Conservation (phyloP, 805 yeast species). For the Danielia reshetovae region DNA sequence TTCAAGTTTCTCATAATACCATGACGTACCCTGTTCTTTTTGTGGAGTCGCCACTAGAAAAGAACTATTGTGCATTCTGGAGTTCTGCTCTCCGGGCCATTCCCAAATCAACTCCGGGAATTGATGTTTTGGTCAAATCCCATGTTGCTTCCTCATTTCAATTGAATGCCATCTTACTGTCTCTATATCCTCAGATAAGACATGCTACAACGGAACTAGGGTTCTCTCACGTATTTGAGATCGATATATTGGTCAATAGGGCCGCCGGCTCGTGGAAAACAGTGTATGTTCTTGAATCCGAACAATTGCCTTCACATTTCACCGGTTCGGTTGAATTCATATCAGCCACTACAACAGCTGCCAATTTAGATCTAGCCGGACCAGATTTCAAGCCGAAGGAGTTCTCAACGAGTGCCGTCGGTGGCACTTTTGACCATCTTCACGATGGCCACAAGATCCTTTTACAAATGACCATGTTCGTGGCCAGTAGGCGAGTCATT, state of each 20-base stretch:
- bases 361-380: not conserved
- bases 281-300: not conserved
- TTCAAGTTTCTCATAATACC: no score
- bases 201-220: slow-evolving; percentile 14
- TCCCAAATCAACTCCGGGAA: not conserved
- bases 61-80: slow-evolving; percentile 11
- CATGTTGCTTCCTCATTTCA: slow-evolving; percentile 18
- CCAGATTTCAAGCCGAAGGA: not conserved
- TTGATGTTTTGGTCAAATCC: slow-evolving; percentile 24
- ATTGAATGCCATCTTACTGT: slow-evolving; percentile 26
- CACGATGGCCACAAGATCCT: slow-evolving; percentile 94
- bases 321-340: not conserved
- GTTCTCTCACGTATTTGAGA: slow-evolving; percentile 23
- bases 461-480: slow-evolving; percentile 64
- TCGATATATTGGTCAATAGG: slow-evolving; percentile 28
- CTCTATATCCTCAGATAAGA: slow-evolving; percentile 28
- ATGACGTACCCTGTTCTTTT: slow-evolving; percentile 1
- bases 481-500: slow-evolving; percentile 53
- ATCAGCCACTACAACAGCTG: not conserved
- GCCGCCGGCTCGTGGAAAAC: slow-evolving; percentile 1
- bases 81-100: slow-evolving; percentile 3
- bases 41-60: not conserved
- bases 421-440: slow-evolving; percentile 96
- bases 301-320: not conserved
- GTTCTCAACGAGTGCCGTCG: slow-evolving; percentile 51